Evolutionary conservation across 495 filamentous ascomycete genomes (phyloP), one percentile per base, ranked within the genome.

Genomic region (Mycothermus thermophilus): DNA sequence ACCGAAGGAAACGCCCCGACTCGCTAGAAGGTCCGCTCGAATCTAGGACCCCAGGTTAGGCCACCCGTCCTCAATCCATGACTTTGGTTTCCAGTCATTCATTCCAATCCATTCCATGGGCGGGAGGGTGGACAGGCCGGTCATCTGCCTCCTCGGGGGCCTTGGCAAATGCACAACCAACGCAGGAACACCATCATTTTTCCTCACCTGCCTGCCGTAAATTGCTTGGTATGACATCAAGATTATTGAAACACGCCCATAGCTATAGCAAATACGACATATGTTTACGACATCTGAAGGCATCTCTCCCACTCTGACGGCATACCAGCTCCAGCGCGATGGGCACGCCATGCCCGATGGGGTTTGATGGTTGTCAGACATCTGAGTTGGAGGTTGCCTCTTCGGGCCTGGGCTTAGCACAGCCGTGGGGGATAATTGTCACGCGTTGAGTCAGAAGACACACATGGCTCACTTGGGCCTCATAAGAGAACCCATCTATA

Each of bases 121-220:
- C 27, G 18, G 16, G 25, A 15, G 31, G 37, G 16, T 26, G 16
- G n/a, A 13, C 27, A 28, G 32, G 23, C 33, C 22, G 36, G 25
- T 44, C 36, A 44, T 35, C 36, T 40, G 36, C 26, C 18, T 5
- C n/a, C 18, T 22, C 4, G 13, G 21, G 38, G 12, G 30, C 12
- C 34, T 37, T 37, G 34, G 40, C 34, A 22, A 25, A 31, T 13
- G 22, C 31, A 44, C n/a, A n/a, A n/a, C n/a, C 31, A 31, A 35
- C 40, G 42, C 42, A 44, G 42, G 42, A 40, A 44, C 42, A 25
- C 30, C 29, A 32, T 33, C 37, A 28, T 32, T 17, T 27, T 12
- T 35, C 27, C 17, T 29, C 23, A 12, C 12, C n/a, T n/a, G n/a
- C n/a, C n/a, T n/a, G n/a, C n/a, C n/a, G n/a, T n/a, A n/a, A n/a